Evolutionary conservation across 345 rosid species (phyloP).

Genomic region (Rhizophora mangle): DNA sequence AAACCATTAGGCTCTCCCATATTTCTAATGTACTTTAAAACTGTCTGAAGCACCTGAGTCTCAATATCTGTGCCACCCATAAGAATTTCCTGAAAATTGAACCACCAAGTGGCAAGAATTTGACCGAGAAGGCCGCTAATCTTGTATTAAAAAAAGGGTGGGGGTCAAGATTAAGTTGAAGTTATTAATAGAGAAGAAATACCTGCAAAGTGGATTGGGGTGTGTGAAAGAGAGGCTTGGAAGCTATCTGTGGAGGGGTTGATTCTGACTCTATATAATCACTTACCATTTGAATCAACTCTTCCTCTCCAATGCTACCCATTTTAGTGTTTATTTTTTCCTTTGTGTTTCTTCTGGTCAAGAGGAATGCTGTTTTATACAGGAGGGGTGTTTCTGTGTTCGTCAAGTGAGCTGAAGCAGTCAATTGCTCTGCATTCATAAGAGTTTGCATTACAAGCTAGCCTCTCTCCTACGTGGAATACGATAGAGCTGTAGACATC

Average conservation of each 20-base stretch:
- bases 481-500: background rate
- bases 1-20: constrained; percentile 29
- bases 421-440: constrained; percentile 4
- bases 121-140: background rate
- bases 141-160: background rate
- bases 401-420: background rate
- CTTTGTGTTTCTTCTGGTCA: background rate
- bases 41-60: constrained; percentile 32
- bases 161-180: background rate
- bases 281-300: constrained; percentile 41
- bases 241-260: constrained; percentile 4
- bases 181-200: background rate
- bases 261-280: constrained; percentile 44
- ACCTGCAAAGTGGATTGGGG: constrained; percentile 37
- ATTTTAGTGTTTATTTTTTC: constrained; percentile 7
- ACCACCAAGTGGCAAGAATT: background rate
- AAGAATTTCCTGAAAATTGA: constrained; percentile 32
- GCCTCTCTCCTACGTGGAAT: background rate
- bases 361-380: background rate
- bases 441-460: background rate
- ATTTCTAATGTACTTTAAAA: constrained; percentile 17
- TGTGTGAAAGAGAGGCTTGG: background rate
- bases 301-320: constrained; percentile 50
- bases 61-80: constrained; percentile 29
- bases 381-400: background rate